Evolutionary conservation across 208 protist species (phyloP).

Genomic region (Leishmania braziliensis): DNA sequence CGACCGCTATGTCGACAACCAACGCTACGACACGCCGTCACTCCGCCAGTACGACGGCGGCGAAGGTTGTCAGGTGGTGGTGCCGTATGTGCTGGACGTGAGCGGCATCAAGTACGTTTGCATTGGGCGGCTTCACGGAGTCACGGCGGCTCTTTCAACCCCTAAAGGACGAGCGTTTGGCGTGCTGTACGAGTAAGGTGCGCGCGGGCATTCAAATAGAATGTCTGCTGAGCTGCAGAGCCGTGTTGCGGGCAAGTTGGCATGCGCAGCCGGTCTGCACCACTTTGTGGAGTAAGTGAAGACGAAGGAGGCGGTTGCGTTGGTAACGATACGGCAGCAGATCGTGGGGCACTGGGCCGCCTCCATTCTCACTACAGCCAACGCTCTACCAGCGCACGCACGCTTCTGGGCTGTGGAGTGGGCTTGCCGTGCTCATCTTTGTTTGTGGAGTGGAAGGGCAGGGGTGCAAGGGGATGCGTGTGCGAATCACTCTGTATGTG

Average conservation of each 20-base stretch:
- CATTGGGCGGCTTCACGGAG: slow-evolving; percentile 43
- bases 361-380: slow-evolving; percentile 18
- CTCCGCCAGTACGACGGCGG: slow-evolving; percentile 26
- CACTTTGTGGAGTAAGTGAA: slow-evolving; percentile 34
- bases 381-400: slow-evolving; percentile 33
- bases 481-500: not conserved
- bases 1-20: slow-evolving; percentile 45
- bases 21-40: slow-evolving; percentile 45
- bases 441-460: not conserved
- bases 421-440: not conserved
- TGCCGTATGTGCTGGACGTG: slow-evolving; percentile 38
- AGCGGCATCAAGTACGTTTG: slow-evolving; percentile 42
- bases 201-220: slow-evolving; percentile 26
- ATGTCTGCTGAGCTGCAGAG: slow-evolving; percentile 45
- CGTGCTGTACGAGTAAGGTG: slow-evolving; percentile 41
- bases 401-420: not conserved
- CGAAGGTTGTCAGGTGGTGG: slow-evolving; percentile 34
- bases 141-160: slow-evolving; percentile 44
- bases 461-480: not conserved
- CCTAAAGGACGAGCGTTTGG: slow-evolving; percentile 39
- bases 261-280: slow-evolving; percentile 23
- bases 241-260: slow-evolving; percentile 37
- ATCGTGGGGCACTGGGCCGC: slow-evolving; percentile 38
- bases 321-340: slow-evolving; percentile 33
- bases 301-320: slow-evolving; percentile 30